phyloP scores from a whole-genome alignment of 164 flowering plant genomes.

The Magnolia changhungtana region DNA sequence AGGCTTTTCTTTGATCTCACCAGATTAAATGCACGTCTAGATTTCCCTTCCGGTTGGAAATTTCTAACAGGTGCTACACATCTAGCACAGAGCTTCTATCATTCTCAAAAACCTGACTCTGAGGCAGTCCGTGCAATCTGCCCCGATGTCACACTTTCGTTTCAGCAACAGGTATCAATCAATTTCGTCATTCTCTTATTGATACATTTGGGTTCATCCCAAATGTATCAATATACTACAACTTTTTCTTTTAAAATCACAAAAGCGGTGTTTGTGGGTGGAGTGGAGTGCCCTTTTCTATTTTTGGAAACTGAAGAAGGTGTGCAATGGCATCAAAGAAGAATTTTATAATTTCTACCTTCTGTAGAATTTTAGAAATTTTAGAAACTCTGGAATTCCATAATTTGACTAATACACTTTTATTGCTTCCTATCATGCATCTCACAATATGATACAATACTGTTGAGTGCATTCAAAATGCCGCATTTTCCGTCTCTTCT shows the following conservation, averaged over 20 bases:
- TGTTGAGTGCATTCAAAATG: neutral
- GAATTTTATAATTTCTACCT: no score
- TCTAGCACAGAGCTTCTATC: conserved; percentile 46
- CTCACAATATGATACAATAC: no score
- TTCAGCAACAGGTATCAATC: conserved; percentile 84
- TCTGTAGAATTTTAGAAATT: no score
- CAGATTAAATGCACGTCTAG: conserved; percentile 53
- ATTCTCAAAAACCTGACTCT: conserved; percentile 37
- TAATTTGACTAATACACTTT: no score
- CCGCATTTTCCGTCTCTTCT: neutral
- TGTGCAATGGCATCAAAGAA: no score
- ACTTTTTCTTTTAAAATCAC: no score
- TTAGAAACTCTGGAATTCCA: no score
- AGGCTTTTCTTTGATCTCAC: conserved; percentile 76
- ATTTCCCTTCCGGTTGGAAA: conserved; percentile 67
- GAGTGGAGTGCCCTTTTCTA: no score
- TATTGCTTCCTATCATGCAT: no score
- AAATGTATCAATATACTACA: no score
- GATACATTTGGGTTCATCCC: neutral
- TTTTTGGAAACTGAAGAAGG: no score
- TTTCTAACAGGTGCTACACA: conserved; percentile 52
- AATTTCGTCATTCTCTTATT: neutral
- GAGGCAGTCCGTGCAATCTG: conserved; percentile 52
- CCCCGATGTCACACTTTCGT: conserved; percentile 58
- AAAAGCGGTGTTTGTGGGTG: no score